A percentile compares a stretch with the other conserved stretches of the same genome.
Evolutionary conservation across 495 filamentous ascomycete genomes (phyloP).

Genomic region (Chlorociboria aeruginascens): DNA sequence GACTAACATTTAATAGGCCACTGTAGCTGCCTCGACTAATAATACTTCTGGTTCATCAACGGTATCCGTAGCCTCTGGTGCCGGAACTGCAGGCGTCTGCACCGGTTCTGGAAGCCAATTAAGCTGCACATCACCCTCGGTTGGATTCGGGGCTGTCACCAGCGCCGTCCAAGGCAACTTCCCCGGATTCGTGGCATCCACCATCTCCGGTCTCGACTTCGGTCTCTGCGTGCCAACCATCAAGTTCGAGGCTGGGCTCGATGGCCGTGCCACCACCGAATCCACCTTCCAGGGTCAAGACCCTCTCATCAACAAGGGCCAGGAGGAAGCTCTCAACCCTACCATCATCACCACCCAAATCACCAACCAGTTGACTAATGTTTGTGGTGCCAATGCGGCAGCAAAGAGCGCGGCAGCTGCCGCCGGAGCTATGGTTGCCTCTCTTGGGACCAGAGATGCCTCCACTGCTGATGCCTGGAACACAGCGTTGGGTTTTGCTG

Average conservation of each 20-base stretch:
- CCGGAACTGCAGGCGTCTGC: background rate
- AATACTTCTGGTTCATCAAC: background rate
- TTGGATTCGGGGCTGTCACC: background rate
- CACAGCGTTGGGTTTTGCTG: conserved; percentile 24
- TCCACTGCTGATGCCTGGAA: conserved; percentile 25
- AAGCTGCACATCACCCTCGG: background rate
- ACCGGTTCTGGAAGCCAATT: background rate
- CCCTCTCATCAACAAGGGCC: conserved; percentile 32
- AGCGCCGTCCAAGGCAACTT: conserved; percentile 1
- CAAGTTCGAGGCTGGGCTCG: conserved; percentile 37
- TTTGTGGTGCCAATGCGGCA: conserved; percentile 29
- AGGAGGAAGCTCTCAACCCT: conserved; percentile 43
- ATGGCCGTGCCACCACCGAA: conserved; percentile 33
- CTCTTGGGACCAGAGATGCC: conserved; percentile 19
- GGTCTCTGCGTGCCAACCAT: conserved; percentile 43
- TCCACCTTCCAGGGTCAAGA: conserved; percentile 43
- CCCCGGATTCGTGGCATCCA: conserved; percentile 7
- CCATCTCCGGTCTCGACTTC: conserved; percentile 33
- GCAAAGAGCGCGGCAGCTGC: conserved; percentile 30
- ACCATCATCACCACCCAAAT: conserved; percentile 58
- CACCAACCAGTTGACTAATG: conserved; percentile 37
- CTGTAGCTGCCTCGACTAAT: background rate
- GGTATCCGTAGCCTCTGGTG: background rate
- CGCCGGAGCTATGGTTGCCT: conserved; percentile 22
- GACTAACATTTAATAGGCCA: background rate